phyloP scores from a whole-genome alignment of 2,329 filamentous ascomycete species.

The Diaporthe humulicola region DNA sequence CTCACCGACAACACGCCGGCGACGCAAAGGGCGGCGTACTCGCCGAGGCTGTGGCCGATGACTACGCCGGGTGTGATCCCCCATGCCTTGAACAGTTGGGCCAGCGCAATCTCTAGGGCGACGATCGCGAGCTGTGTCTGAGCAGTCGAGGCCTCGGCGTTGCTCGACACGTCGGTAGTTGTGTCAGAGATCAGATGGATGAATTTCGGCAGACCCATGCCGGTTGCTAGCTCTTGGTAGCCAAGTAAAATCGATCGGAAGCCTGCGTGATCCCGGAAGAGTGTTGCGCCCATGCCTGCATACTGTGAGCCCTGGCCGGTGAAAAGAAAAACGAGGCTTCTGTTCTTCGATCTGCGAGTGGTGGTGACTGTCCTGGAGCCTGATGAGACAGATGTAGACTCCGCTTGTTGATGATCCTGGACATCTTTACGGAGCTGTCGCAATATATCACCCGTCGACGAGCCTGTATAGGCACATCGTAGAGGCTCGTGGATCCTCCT shows the following conservation, averaged over 20 bases:
- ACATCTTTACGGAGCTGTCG: not conserved
- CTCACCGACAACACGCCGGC: slow-evolving; percentile 79
- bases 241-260: slow-evolving; percentile 35
- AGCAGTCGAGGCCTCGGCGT: not conserved
- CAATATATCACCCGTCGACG: not conserved
- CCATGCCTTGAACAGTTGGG: not conserved
- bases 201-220: not conserved
- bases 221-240: slow-evolving; percentile 37
- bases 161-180: not conserved
- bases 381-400: not conserved
- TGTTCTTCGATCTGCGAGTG: not conserved
- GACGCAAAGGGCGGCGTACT: slow-evolving; percentile 77
- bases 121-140: slow-evolving; percentile 2
- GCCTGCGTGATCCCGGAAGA: slow-evolving; percentile 27
- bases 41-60: slow-evolving; percentile 17
- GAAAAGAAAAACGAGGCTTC: slow-evolving; percentile 41
- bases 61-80: not conserved
- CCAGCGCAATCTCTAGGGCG: slow-evolving; percentile 57
- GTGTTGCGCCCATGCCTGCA: slow-evolving; percentile 37
- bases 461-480: not conserved
- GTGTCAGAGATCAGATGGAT: not conserved
- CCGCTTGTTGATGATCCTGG: not conserved
- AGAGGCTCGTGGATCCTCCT: not conserved
- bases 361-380: not conserved
- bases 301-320: slow-evolving; percentile 45